phyloP scores from a whole-genome alignment of 148 eudicot species.

The Persicaria maculosa region DNA sequence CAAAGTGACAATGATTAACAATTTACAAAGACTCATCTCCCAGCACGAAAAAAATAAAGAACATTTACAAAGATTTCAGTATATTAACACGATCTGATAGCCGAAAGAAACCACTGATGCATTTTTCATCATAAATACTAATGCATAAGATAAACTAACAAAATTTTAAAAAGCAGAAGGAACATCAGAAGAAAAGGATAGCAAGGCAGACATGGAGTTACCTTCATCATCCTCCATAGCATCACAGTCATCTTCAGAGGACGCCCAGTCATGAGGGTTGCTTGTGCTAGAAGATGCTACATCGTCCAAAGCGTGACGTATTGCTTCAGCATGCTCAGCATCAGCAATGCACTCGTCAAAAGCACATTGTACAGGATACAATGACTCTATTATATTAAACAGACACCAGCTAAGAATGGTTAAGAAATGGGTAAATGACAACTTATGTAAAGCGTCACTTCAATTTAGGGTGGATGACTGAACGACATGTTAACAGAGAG shows the following conservation, averaged over 20 bases:
- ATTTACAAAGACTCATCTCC: not conserved
- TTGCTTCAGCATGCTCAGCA: constrained; percentile 60
- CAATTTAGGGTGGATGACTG: not conserved
- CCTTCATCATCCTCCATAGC: constrained; percentile 78
- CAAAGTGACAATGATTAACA: not conserved
- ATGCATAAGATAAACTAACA: not conserved
- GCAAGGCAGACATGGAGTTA: constrained; percentile 7
- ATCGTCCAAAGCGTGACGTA: constrained; percentile 58
- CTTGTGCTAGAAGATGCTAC: constrained; percentile 60
- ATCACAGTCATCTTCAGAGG: constrained; percentile 86
- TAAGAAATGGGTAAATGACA: not conserved
- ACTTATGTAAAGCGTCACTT: not conserved
- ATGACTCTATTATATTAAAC: constrained; percentile 35
- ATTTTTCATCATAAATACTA: not conserved
- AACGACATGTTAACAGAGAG: not conserved
- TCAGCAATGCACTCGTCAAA: constrained; percentile 52
- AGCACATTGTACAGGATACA: constrained; percentile 56
- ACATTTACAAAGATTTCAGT: not conserved
- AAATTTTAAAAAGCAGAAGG: not conserved
- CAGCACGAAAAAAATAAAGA: not conserved
- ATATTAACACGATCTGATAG: not conserved
- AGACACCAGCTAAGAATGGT: not conserved
- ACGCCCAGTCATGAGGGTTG: constrained; percentile 50
- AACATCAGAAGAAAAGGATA: not conserved
- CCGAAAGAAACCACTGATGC: not conserved